Percentiles rank a stretch among this genome's conserved stretches.
Conservation (phyloP, 202 grass and related monocot genomes). For the Alloteropsis angusta region DNA sequence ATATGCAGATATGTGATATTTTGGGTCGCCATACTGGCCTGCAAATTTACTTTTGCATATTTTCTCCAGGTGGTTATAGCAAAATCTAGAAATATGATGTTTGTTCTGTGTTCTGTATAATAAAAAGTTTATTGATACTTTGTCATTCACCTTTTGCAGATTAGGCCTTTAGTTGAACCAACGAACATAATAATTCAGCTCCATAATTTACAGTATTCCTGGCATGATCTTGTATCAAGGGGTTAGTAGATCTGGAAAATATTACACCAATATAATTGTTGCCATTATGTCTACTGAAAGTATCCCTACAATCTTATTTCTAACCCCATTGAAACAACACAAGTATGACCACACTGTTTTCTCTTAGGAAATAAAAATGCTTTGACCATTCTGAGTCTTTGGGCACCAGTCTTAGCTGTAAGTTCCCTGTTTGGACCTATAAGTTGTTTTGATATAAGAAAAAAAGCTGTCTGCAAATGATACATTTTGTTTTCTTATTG, state of each 20-base stretch:
- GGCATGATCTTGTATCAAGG: conserved; percentile 86
- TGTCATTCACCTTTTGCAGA: conserved; percentile 39
- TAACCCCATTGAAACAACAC: conserved; percentile 15
- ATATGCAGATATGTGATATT: conserved; percentile 74
- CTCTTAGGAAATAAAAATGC: conserved; percentile 91
- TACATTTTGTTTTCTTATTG: neutral
- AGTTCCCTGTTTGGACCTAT: conserved; percentile 30
- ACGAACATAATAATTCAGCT: conserved; percentile 72
- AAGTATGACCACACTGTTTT: conserved; percentile 8
- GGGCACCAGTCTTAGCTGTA: conserved; percentile 89
- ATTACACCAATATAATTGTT: neutral
- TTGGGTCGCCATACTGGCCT: conserved; percentile 76
- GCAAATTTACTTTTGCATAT: conserved; percentile 96
- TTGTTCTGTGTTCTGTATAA: conserved; percentile 12
- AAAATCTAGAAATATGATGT: conserved; percentile 19
- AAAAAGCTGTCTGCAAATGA: neutral
- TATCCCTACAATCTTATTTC: neutral
- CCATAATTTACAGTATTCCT: conserved; percentile 63
- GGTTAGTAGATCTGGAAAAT: conserved; percentile 53
- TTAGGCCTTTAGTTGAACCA: conserved; percentile 68
- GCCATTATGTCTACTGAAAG: neutral
- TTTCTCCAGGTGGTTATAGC: conserved; percentile 76
- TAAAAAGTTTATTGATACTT: neutral
- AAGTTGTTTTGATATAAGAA: conserved; percentile 9
- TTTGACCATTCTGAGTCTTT: conserved; percentile 84